Percentiles rank a stretch among this genome's conserved stretches.
Evolutionary conservation across 1,284 basidiomycete genomes (phyloP).

Genomic region (Xanthoconium separans): DNA sequence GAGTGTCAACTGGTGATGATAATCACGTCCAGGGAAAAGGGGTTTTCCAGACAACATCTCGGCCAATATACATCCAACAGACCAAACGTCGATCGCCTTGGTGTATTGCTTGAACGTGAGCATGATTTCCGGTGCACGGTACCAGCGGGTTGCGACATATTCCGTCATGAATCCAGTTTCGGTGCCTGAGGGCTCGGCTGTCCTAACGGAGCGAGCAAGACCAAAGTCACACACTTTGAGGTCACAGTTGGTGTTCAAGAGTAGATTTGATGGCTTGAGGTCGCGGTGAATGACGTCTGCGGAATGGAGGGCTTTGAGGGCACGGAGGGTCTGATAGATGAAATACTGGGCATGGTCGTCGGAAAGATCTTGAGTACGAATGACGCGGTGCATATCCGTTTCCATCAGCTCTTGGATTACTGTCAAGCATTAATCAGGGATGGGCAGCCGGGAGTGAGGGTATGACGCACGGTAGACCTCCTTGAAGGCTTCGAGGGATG

Average conservation of each 20-base stretch:
- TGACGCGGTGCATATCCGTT: slow-evolving; percentile 71
- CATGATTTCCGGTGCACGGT: slow-evolving; percentile 96
- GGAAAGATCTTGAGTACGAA: slow-evolving; percentile 76
- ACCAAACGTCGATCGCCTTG: slow-evolving; percentile 94
- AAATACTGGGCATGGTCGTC: slow-evolving; percentile 83
- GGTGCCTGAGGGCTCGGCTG: slow-evolving; percentile 80
- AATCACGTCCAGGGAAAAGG: slow-evolving; percentile 95
- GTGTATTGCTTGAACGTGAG: slow-evolving; percentile 96
- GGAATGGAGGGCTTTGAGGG: slow-evolving; percentile 91
- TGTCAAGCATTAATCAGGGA: slow-evolving; percentile 27
- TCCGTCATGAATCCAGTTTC: slow-evolving; percentile 91
- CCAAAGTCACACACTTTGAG: slow-evolving; percentile 96
- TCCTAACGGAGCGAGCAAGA: slow-evolving; percentile 83
- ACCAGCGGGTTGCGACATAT: slow-evolving; percentile 94
- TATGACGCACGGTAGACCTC: slow-evolving; percentile 79
- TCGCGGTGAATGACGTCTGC: slow-evolving; percentile 90
- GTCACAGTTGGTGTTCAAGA: slow-evolving; percentile 94
- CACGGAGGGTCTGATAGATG: slow-evolving; percentile 87
- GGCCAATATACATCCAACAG: slow-evolving; percentile 94
- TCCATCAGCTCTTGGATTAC: slow-evolving; percentile 81
- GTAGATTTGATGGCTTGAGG: slow-evolving; percentile 89
- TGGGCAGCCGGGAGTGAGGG: neutral
- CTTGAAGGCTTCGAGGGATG: slow-evolving; percentile 87
- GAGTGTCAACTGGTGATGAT: slow-evolving; percentile 90
- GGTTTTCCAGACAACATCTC: slow-evolving; percentile 96